These are phyloP conservation scores for Diaporthe sp. DNA, from an alignment of 2,329 filamentous ascomycete genomes.

Conservation along the genomic window DNA sequence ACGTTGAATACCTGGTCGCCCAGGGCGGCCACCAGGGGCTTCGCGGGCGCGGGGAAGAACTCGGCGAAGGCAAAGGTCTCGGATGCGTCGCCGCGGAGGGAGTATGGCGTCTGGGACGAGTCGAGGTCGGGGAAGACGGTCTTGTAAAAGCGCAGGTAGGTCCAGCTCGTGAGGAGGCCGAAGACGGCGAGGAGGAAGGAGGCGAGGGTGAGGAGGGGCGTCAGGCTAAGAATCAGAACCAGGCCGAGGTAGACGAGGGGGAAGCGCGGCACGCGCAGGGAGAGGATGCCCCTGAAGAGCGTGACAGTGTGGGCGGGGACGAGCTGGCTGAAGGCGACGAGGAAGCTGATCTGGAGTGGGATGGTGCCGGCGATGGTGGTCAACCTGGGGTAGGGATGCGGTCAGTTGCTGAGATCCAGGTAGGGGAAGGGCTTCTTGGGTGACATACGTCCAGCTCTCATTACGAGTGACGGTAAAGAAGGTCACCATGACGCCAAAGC, in stretches of 20 bases:
- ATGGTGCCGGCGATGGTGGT: slow-evolving; percentile 91
- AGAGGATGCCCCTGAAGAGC: slow-evolving; percentile 88
- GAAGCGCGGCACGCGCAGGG: slow-evolving; percentile 84
- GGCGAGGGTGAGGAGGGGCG: slow-evolving; percentile 74
- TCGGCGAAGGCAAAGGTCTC: slow-evolving; percentile 97
- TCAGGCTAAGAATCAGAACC: slow-evolving; percentile 74
- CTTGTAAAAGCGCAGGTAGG: slow-evolving; percentile 97
- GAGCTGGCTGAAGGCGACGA: slow-evolving; percentile 97
- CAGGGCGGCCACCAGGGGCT: slow-evolving; percentile 82
- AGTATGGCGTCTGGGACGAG: slow-evolving; percentile 65
- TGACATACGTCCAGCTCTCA: slow-evolving; percentile 74
- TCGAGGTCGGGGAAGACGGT: slow-evolving; percentile 78
- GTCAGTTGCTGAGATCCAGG: slow-evolving; percentile 40
- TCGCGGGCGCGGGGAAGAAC: slow-evolving; percentile 90
- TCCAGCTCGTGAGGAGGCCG: slow-evolving; percentile 91
- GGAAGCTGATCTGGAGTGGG: slow-evolving; percentile 90
- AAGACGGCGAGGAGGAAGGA: slow-evolving; percentile 84
- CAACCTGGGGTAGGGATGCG: slow-evolving; percentile 63
- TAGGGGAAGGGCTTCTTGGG: neutral
- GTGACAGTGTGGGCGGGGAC: slow-evolving; percentile 97
- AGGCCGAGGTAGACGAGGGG: slow-evolving; percentile 81
- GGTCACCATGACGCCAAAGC: slow-evolving; percentile 80
- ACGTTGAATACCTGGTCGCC: slow-evolving; percentile 81
- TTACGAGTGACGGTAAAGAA: slow-evolving; percentile 79
- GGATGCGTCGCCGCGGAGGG: slow-evolving; percentile 89